A percentile compares a stretch with the other conserved stretches of the same genome.
Conservation (phyloP, 1,284 basidiomycete species). For the Cryptococcus sp. region DNA sequence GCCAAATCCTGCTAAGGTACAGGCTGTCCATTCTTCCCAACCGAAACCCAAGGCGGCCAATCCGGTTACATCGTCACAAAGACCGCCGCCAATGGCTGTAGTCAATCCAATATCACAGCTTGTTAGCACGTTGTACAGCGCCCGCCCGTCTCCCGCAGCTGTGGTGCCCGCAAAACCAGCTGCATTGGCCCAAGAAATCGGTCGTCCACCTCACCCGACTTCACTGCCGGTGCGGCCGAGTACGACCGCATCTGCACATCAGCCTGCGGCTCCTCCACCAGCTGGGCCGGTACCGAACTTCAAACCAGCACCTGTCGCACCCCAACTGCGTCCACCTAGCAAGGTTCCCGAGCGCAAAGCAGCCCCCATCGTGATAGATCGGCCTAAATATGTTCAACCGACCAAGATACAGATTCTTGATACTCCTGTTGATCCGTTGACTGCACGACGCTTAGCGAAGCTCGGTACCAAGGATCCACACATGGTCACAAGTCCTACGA, state of each 20-base stretch:
- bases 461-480: not conserved
- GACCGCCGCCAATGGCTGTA: too few species aligned
- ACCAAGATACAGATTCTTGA: conserved; percentile 20
- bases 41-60: too few species aligned
- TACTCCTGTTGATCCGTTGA: conserved; percentile 13
- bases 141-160: too few species aligned
- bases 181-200: not conserved
- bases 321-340: not conserved
- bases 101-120: too few species aligned
- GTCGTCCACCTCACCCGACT: not conserved
- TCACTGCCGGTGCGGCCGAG: not conserved
- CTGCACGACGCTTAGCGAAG: not conserved
- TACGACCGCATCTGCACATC: not conserved
- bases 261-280: not conserved
- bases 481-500: not conserved
- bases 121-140: too few species aligned
- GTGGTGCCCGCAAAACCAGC: too few species aligned
- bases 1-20: too few species aligned
- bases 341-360: not conserved
- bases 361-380: not conserved
- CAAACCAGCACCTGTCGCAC: conserved; percentile 6
- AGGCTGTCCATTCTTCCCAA: too few species aligned
- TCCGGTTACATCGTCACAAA: too few species aligned
- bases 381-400: conserved; percentile 29
- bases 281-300: conserved; percentile 7